Conservation (phyloP, 768 basidiomycete species). For the Psilocybe sp. region DNA sequence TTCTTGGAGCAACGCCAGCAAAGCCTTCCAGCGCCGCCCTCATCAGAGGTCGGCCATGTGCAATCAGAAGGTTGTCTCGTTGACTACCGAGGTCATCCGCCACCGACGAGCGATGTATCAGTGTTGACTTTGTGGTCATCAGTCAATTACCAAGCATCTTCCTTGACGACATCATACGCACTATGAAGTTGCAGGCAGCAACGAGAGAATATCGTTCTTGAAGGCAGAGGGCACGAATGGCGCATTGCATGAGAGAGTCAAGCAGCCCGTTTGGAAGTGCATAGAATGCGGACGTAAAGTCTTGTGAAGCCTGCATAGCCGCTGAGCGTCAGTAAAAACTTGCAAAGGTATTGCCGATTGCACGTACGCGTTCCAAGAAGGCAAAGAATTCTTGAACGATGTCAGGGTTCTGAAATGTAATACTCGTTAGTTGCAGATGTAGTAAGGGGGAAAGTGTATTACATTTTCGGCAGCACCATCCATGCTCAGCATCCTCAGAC, state of each 20-base stretch:
- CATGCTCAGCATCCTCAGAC: constrained; percentile 48
- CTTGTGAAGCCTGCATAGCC: constrained; percentile 41
- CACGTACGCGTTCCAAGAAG: constrained; percentile 71
- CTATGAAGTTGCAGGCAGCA: constrained; percentile 79
- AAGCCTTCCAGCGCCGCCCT: constrained; percentile 76
- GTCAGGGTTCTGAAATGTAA: constrained; percentile 72
- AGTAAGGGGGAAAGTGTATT: constrained; percentile 17
- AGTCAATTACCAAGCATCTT: background rate
- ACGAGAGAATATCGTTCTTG: constrained; percentile 88
- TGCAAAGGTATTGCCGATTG: background rate
- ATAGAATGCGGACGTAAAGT: constrained; percentile 61
- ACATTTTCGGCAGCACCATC: constrained; percentile 72
- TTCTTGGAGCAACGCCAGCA: constrained; percentile 81
- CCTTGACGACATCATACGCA: constrained; percentile 32
- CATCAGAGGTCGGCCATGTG: constrained; percentile 66
- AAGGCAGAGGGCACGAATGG: constrained; percentile 60
- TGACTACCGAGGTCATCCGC: constrained; percentile 59
- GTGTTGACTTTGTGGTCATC: constrained; percentile 43
- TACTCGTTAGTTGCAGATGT: background rate
- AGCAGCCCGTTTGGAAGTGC: constrained; percentile 61
- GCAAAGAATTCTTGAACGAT: constrained; percentile 87
- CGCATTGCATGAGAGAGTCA: constrained; percentile 67
- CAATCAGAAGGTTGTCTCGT: constrained; percentile 37
- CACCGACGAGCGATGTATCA: constrained; percentile 65
- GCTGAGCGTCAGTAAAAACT: constrained; percentile 16